Evolutionary conservation across 2,329 filamentous ascomycete genomes (phyloP).

Genomic region (Fusarium sp.): DNA sequence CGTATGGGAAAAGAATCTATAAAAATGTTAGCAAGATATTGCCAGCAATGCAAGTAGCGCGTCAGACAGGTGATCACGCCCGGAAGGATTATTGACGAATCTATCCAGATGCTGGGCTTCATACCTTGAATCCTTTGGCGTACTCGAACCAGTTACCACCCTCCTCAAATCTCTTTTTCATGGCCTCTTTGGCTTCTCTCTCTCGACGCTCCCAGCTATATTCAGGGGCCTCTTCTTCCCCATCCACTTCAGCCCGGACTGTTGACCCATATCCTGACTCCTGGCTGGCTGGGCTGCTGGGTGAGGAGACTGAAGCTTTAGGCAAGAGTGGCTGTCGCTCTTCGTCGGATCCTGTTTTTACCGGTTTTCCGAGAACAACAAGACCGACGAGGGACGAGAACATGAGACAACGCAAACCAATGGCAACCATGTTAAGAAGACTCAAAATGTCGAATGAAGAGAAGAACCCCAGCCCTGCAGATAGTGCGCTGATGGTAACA

Average conservation of each 20-base stretch:
- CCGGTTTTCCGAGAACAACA: slow-evolving; percentile 24
- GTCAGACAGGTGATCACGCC: not conserved
- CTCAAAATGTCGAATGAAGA: slow-evolving; percentile 27
- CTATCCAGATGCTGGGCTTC: slow-evolving; percentile 17
- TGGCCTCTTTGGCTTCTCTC: slow-evolving; percentile 66
- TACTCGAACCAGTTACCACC: slow-evolving; percentile 83
- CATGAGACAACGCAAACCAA: slow-evolving; percentile 33
- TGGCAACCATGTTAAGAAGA: slow-evolving; percentile 40
- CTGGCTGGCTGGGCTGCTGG: slow-evolving; percentile 42
- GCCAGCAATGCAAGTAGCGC: not conserved
- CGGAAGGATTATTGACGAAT: not conserved
- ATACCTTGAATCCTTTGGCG: slow-evolving; percentile 74
- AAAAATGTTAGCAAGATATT: not conserved
- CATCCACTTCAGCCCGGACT: slow-evolving; percentile 49
- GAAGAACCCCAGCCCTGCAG: slow-evolving; percentile 16
- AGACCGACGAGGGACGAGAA: slow-evolving; percentile 35
- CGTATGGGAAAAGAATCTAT: slow-evolving; percentile 78
- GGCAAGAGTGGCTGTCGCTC: slow-evolving; percentile 69
- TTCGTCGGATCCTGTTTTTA: slow-evolving; percentile 57
- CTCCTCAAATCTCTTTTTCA: slow-evolving; percentile 75
- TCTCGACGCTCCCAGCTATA: slow-evolving; percentile 65
- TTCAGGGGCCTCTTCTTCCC: slow-evolving; percentile 58
- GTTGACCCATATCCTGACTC: slow-evolving; percentile 57
- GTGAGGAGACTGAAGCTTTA: slow-evolving; percentile 36
- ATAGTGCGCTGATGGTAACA: slow-evolving; percentile 54